Conservation (phyloP, 2,329 filamentous ascomycete species). For the Xylariaceae sp. region DNA sequence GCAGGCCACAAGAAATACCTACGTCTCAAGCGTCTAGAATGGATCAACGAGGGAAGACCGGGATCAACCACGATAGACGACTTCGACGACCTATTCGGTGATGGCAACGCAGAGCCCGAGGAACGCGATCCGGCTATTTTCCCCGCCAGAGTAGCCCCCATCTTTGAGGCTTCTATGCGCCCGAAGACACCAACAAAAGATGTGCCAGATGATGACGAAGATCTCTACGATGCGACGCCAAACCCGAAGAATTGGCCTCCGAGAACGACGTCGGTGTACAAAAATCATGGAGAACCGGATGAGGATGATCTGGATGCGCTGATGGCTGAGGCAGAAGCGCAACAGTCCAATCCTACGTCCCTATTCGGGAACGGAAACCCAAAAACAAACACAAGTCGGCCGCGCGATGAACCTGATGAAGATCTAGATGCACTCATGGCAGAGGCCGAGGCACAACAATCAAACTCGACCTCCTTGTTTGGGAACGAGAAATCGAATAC, state of each 20-base stretch:
- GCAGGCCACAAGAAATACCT: conserved; percentile 81
- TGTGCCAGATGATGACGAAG: conserved; percentile 44
- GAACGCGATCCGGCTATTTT: conserved; percentile 31
- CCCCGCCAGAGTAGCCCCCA: conserved; percentile 35
- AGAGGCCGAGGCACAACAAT: conserved; percentile 32
- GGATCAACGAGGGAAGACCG: conserved; percentile 76
- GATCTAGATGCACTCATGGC: conserved; percentile 45
- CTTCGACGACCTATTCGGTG: conserved; percentile 31
- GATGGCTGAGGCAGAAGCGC: conserved; percentile 48
- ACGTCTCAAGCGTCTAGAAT: conserved; percentile 70
- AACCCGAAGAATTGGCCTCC: conserved; percentile 23
- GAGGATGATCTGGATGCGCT: conserved; percentile 51
- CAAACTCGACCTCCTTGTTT: background rate
- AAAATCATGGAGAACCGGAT: conserved; percentile 26
- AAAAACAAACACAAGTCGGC: background rate
- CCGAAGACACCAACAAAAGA: conserved; percentile 34
- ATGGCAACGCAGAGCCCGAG: conserved; percentile 19
- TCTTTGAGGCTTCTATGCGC: conserved; percentile 33
- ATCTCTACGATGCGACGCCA: conserved; percentile 57
- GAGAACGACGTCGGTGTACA: conserved; percentile 20
- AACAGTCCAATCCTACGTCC: conserved; percentile 18
- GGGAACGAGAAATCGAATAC: background rate
- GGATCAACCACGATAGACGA: conserved; percentile 34
- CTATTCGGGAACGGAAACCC: conserved; percentile 19
- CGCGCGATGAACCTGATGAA: conserved; percentile 28